Evolutionary conservation across 179 eudicot species (phyloP), one percentile per base, ranked within the genome.

Genomic region (Corrigiola litoralis): DNA sequence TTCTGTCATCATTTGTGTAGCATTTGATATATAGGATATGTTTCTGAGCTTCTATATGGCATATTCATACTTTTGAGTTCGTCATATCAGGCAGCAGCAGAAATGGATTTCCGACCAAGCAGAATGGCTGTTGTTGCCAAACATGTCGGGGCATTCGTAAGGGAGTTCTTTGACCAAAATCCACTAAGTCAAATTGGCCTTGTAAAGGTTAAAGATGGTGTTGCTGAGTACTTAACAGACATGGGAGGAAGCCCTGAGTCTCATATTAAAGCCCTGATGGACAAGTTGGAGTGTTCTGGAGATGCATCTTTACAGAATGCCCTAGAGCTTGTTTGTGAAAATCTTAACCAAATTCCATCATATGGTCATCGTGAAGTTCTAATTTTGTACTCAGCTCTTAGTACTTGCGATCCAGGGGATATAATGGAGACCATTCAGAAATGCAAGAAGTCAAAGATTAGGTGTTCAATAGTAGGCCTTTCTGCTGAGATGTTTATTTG

Each of bases 181-280:
- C 98, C 96, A 16, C 81, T 92, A 33, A 89, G 96, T 80, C 98
- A 92, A 72, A 79, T 92, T 74, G 96, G 92, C 37, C 80, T 92
- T 52, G 79, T 89, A 31, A 59, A 65, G 17, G 74, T 89, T 44
- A 92, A 87, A 82, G 96, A 92, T 47, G 98, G 98, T n/a, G 80
- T 92, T 72, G 88, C 96, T 48, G 79, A 85, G 48, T 84, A 87
- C 72, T 72, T 92, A 58, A 87, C 90, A 4, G 95, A 89, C 71
- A 92, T 92, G 72, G 98, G 95, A 78, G 98, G 98, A 48, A 89
- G 98, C 68, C 98, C 98, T 0, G 96, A 92, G 71, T 81, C 96
- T 48, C 98, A 92, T 72, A 80, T 92, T 40, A 87, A 84, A 68
- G 91, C 96, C 33, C 71, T 92, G 80, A 85, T 84, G 95, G 81